Base-by-base conservation (phyloP, 768 basidiomycete genomes). In the Asterophora lycoperdoides region DNA sequence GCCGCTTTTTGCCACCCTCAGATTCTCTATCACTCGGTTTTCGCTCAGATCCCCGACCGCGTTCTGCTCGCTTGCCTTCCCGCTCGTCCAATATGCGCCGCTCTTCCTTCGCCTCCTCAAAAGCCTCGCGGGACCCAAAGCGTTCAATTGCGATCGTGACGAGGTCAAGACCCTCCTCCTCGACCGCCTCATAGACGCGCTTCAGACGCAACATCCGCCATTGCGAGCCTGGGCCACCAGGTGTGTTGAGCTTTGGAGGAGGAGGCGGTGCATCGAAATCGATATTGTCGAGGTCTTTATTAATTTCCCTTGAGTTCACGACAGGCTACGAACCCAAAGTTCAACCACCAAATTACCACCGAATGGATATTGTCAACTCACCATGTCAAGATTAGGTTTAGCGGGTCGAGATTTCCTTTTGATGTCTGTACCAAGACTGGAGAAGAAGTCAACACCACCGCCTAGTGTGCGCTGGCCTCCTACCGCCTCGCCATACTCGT, bases 181-280 rank as follows among this genome's bases (percentile, higher is more conserved):
- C 84, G 0, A 89, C 92, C 2, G 88, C 79, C 63, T 98, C 95
- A 61, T 91, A 94, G 1, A 92, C 86, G 13, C 89, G 78, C 34
- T 84, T 81, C 0, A 99, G 79, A 58, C 93, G 92, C 84, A 90
- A 93, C 96, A 98, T 98, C 13, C 96, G 84, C 95, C 96, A 99
- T 61, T 83, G 84, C 2, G 91, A 92, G 9, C 95, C 95, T 4
- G 93, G 88, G 1, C 92, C 93, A 2, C 95, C 95, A 0, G 93
- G 91, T 0, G 78, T 80, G 46, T 71, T 64, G 17, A 78, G 61
- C 63, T 77, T 80, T 5, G 75, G 66, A 41, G 72, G 68, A 32
- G 68, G 64, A 1, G 70, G 59, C 3, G 75, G 60, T 19, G 71
- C 69, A 43, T 73, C 69, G 10, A 70, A 62, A 49, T 78, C 66